phyloP scores from a whole-genome alignment of 1,139 yeast genomes.

The Blastobotrys apis region DNA sequence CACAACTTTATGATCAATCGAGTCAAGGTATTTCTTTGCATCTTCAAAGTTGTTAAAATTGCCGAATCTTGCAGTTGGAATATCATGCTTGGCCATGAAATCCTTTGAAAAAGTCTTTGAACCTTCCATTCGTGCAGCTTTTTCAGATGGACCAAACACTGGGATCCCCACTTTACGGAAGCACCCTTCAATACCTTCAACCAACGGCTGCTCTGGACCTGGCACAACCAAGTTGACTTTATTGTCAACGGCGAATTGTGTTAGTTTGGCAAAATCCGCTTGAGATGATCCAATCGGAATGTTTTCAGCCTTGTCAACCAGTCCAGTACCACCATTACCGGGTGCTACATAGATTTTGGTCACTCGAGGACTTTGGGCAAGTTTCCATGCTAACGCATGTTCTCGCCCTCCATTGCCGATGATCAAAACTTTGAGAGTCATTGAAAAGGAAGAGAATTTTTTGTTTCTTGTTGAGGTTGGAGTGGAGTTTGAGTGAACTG shows the following conservation, averaged over 20 bases:
- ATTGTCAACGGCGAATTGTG: constrained; percentile 46
- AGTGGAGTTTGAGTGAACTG: constrained; percentile 7
- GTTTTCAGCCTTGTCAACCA: constrained; percentile 55
- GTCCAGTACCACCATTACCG: constrained; percentile 89
- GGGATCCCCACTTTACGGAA: constrained; percentile 81
- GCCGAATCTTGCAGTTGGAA: constrained; percentile 89
- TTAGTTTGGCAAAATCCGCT: constrained; percentile 54
- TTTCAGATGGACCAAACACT: constrained; percentile 89
- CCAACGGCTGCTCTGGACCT: constrained; percentile 99
- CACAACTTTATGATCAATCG: constrained; percentile 72
- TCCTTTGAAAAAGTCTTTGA: constrained; percentile 92
- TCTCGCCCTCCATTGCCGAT: constrained; percentile 99
- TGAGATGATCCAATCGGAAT: constrained; percentile 62
- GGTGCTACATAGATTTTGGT: constrained; percentile 84
- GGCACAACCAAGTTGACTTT: constrained; percentile 77
- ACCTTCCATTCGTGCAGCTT: constrained; percentile 95
- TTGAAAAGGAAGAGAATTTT: neutral
- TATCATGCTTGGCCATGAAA: constrained; percentile 85
- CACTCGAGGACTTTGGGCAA: constrained; percentile 73
- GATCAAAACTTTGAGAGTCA: constrained; percentile 59
- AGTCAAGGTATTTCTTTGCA: constrained; percentile 66
- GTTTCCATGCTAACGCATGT: constrained; percentile 93
- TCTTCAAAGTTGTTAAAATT: constrained; percentile 72
- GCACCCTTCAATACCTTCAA: constrained; percentile 76
- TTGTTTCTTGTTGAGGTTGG: too few relatives aligned